Base-by-base conservation (phyloP, 202 grass and related monocot genomes). In the Dendrocalamus latiflorus region DNA sequence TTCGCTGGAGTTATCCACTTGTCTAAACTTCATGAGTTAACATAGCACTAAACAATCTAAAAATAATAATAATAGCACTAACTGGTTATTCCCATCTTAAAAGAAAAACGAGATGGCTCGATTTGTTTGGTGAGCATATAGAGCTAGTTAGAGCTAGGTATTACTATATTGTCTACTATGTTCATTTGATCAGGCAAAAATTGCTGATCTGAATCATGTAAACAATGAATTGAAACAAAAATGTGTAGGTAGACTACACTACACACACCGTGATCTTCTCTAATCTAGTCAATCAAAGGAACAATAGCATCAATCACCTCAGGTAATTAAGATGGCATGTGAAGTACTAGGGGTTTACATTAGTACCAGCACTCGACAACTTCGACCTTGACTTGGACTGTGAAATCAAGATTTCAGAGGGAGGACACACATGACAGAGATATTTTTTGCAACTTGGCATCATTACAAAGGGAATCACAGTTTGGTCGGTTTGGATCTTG, bases 401-500 rank as follows among this genome's bases (percentile, higher is more conserved):
- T 65, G 59, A 75, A 67, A 75, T 74, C 69, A 82, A 9, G 65
- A 34, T 17, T 26, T 74, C 81, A 75, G 45, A 14, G 6, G 15
- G 58, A 56, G 43, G 43, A 10, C 45, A 68, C 37, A 56, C 72
- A 76, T 76, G 36, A 76, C 48, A 77, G 26, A 58, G 73, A 77
- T 70, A 61, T 45, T 84, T 25, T 77, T 15, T 25, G 37, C 72
- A 75, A 84, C 51, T 77, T 76, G 82, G 13, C 50, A 67, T 69
- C 60, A 84, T 26, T 69, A 68, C 59, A 76, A 21, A 3, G 48
- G 18, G 18, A 74, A 20, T 5, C 41, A 62, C 74, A 63, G 41
- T 58, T 71, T 85, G 83, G 83, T 78, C 83, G 74, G 83, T 85
- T 85, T 85, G 83, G 83, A 85, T 70, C 82, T 70, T 77, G 18